Evolutionary conservation across 1,139 yeast species (phyloP), one percentile per base, ranked within the genome.

Genomic region (Kodamaea arcana): DNA sequence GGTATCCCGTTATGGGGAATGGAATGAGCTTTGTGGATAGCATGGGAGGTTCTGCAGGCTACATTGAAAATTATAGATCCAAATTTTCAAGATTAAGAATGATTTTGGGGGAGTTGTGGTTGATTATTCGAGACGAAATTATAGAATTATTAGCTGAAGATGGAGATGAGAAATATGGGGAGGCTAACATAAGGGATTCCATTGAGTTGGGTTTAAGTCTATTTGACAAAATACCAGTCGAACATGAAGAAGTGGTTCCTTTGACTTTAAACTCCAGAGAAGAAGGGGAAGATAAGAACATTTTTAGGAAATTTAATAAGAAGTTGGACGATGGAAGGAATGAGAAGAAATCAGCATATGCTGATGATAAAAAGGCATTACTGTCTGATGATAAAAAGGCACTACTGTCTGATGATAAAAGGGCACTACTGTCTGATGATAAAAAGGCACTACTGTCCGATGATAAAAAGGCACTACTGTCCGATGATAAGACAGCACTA

Each of bases 1-100:
- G 83, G 38, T 81, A 82, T 51, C 83, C 85, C 2, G 75, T 85
- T 1, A 75, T 83, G 47, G 83, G 80, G 47, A 83, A 81, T 52
- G 88, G 82, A 43, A 69, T 78, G 58, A 75, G 84, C 29, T 79
- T 45, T 69, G 81, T 55, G 69, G 87, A 42, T 69, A 58, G 62
- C 33, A 54, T 55, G 58, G 60, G 60, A 4, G 60, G 60, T 2
- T 47, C 54, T 4, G 56, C 60, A 6, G 60, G 60, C 8, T 55
- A 75, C 33, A 75, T 80, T 49, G 86, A 80, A 47, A 72, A 74
- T 44, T 83, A 79, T 58, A 69, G 81, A 42, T 64, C 70, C 24
- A 78, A 78, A 49, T 77, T 80, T 43, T 73, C 77, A n/a, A 71
- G 80, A 26, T 69, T 84, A 9, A 65, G 86, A 35, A 67, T 71